Percentiles rank a stretch among this genome's conserved stretches.
phyloP scores from a whole-genome alignment of 257 asterid genomes.

The Verbascum thapsus region DNA sequence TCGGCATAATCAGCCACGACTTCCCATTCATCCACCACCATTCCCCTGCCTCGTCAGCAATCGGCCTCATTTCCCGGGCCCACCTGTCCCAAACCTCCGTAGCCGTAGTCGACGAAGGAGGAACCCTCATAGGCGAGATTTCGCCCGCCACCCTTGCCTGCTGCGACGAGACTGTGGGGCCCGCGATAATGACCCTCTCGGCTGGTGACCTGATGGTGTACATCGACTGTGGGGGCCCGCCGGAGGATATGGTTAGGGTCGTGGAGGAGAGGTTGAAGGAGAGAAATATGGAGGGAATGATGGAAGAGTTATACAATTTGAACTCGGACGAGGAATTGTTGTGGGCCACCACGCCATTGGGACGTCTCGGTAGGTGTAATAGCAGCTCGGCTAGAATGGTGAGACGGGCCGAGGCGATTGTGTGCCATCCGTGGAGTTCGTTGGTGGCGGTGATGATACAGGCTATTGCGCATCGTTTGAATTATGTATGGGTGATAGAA shows the following conservation, averaged over 20 bases:
- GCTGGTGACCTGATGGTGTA: constrained; percentile 83
- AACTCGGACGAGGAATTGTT: constrained; percentile 47
- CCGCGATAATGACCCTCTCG: constrained; percentile 70
- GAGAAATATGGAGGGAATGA: constrained; percentile 53
- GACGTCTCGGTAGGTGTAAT: constrained; percentile 42
- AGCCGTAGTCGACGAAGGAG: constrained; percentile 68
- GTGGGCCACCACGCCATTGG: constrained; percentile 36
- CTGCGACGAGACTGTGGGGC: constrained; percentile 62
- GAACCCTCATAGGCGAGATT: constrained; percentile 63
- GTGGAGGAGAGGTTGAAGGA: constrained; percentile 61
- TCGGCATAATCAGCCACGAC: constrained; percentile 52
- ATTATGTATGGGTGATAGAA: constrained; percentile 89
- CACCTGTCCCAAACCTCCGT: constrained; percentile 65
- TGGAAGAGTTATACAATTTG: constrained; percentile 43
- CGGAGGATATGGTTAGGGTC: constrained; percentile 61
- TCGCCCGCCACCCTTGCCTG: constrained; percentile 67
- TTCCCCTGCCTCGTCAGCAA: constrained; percentile 50
- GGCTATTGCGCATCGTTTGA: constrained; percentile 80
- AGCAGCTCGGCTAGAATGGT: constrained; percentile 63
- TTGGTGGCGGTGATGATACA: constrained; percentile 90
- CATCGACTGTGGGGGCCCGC: constrained; percentile 76
- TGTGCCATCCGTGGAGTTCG: constrained; percentile 75
- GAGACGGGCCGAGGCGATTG: constrained; percentile 75
- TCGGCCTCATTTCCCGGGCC: constrained; percentile 48
- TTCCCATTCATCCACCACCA: constrained; percentile 43